Percentiles rank a stretch among this genome's conserved stretches.
phyloP scores from a whole-genome alignment of 1,284 basidiomycete species.

The Pascua sp. region DNA sequence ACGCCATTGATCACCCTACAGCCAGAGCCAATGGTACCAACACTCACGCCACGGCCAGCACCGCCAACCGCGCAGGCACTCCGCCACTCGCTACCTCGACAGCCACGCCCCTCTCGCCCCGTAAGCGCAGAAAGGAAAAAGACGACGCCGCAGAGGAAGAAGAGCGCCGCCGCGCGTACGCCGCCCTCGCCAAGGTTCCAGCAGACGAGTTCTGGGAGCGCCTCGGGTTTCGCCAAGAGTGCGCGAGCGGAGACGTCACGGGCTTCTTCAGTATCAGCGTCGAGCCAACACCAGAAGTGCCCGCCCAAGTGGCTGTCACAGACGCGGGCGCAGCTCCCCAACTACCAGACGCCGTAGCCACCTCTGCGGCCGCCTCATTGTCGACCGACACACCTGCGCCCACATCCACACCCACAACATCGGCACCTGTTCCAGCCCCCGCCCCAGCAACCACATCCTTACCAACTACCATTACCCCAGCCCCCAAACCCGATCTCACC shows the following conservation, averaged over 20 bases:
- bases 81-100: slow-evolving; percentile 6
- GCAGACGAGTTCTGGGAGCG: slow-evolving; percentile 87
- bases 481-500: too few species aligned
- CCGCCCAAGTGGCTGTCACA: not conserved
- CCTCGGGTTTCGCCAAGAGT: slow-evolving; percentile 92
- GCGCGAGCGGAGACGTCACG: slow-evolving; percentile 74
- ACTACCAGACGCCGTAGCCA: too few species aligned
- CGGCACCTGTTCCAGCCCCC: too few species aligned
- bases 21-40: not conserved
- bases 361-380: too few species aligned
- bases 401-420: too few species aligned
- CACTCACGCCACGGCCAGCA: not conserved
- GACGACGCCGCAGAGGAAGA: slow-evolving; percentile 46
- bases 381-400: too few species aligned
- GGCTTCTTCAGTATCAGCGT: slow-evolving; percentile 68
- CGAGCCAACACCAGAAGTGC: not conserved
- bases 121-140: slow-evolving; percentile 24
- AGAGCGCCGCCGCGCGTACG: slow-evolving; percentile 37
- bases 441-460: too few species aligned
- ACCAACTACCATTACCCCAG: too few species aligned
- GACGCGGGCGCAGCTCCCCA: not conserved
- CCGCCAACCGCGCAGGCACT: not conserved
- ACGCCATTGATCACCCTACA: slow-evolving; percentile 53
- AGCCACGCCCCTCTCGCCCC: not conserved
- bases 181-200: slow-evolving; percentile 47